These are phyloP conservation scores for Pseudozyma hubeiensis DNA, from an alignment of 1,284 basidiomycete species.

Conservation along the genomic window DNA sequence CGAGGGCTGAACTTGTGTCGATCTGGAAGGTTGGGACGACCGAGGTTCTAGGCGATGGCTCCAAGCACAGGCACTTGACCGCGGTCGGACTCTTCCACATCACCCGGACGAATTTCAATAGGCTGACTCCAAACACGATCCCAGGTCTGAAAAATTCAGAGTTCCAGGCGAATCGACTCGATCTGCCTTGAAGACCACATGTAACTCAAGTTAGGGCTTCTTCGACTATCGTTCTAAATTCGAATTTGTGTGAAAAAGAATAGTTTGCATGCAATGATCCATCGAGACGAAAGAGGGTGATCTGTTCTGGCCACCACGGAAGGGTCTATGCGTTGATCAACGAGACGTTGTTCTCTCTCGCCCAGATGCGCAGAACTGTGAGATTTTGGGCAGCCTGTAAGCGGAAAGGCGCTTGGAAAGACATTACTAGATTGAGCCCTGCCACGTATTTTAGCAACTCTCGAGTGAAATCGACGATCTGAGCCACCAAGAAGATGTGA, in stretches of 20 bases:
- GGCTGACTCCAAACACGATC: neutral
- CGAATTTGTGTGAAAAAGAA: too few relatives aligned
- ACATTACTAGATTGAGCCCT: slow-evolving; percentile 7
- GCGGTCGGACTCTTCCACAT: neutral
- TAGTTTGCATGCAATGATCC: too few relatives aligned
- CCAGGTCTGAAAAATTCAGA: neutral
- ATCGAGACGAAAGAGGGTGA: too few relatives aligned
- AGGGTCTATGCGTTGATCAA: slow-evolving; percentile 6
- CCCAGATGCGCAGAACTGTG: slow-evolving; percentile 7
- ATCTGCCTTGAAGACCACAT: neutral
- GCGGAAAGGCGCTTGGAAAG: slow-evolving; percentile 17
- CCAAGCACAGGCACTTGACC: neutral
- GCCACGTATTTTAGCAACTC: neutral
- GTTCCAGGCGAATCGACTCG: neutral
- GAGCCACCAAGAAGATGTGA: slow-evolving; percentile 9
- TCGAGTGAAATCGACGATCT: slow-evolving; percentile 12
- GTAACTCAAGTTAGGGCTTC: too few relatives aligned
- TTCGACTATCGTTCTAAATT: too few relatives aligned
- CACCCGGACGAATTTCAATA: neutral
- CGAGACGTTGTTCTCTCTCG: slow-evolving; percentile 4
- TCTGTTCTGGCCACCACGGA: too few relatives aligned
- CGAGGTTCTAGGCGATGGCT: neutral
- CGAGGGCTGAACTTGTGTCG: neutral
- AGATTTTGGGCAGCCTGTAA: neutral
- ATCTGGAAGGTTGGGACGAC: slow-evolving; percentile 11